Percentiles rank a stretch among this genome's conserved stretches.
phyloP scores from a whole-genome alignment of 768 basidiomycete genomes.

The Cystofilobasidium capitatum region DNA sequence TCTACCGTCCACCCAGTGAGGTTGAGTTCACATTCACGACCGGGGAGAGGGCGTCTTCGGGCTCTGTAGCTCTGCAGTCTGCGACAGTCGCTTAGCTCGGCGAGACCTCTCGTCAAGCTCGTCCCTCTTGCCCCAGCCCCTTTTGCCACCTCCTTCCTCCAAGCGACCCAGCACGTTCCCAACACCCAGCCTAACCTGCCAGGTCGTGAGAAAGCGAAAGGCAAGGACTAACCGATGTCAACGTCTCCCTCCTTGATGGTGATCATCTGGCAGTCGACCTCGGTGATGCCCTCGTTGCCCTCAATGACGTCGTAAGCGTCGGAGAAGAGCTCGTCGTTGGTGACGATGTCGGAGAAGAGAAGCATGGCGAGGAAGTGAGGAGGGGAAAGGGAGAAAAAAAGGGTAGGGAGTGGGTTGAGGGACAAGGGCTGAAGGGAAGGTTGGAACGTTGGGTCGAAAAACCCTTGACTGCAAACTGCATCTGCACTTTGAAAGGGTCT shows the following conservation, averaged over 20 bases:
- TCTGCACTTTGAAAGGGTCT: too few species aligned
- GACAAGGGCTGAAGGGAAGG: conserved; percentile 1
- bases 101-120: conserved; percentile 4
- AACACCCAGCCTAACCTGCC: too few species aligned
- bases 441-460: not conserved
- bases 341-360: conserved; percentile 44
- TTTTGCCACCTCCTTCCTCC: not conserved
- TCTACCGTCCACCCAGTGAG: too few species aligned
- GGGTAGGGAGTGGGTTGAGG: conserved; percentile 7
- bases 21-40: too few species aligned
- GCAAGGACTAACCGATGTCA: conserved; percentile 63
- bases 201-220: not conserved
- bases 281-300: conserved; percentile 66
- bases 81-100: not conserved
- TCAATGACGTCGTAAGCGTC: conserved; percentile 86
- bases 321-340: conserved; percentile 83
- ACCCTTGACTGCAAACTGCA: not conserved
- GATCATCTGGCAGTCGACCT: conserved; percentile 72
- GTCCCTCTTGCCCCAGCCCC: not conserved
- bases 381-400: conserved; percentile 15
- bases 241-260: conserved; percentile 66
- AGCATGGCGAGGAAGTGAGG: conserved; percentile 12
- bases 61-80: too few species aligned
- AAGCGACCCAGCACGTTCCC: too few species aligned
- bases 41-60: too few species aligned